Conservation (phyloP, 441 rosid genomes). For the Populus trichocarpa region DNA sequence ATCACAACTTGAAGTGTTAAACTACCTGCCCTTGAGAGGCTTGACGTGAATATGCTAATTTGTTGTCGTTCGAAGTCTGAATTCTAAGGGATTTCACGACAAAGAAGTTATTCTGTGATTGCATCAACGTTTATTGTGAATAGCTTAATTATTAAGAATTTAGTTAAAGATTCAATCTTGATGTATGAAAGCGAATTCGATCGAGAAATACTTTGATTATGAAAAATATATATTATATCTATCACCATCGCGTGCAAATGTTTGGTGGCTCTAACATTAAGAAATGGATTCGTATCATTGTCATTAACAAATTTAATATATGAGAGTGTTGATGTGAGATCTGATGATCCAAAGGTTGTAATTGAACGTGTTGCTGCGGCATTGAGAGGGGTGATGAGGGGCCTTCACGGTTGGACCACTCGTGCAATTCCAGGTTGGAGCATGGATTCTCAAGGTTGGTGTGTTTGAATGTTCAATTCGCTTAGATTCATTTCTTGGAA, state of each 20-base stretch:
- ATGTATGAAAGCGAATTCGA: too few relatives aligned
- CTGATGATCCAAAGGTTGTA: not conserved
- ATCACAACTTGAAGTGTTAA: not conserved
- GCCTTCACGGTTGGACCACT: not conserved
- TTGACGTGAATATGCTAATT: not conserved
- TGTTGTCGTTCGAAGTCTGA: not conserved
- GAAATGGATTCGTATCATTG: not conserved
- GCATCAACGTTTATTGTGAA: too few relatives aligned
- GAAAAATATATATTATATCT: too few relatives aligned
- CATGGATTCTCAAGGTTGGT: not conserved
- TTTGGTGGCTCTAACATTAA: not conserved
- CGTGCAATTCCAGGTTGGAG: slow-evolving; percentile 17
- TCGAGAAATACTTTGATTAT: too few relatives aligned
- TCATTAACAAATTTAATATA: not conserved
- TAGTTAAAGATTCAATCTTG: too few relatives aligned
- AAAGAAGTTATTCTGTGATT: not conserved
- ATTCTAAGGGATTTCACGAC: not conserved
- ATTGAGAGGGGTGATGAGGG: not conserved
- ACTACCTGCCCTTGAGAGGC: not conserved
- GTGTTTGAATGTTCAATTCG: not conserved
- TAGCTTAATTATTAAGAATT: too few relatives aligned
- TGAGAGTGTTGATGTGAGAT: too few relatives aligned
- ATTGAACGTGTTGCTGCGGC: not conserved
- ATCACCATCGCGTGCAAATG: not conserved
- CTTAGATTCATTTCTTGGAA: not conserved